Evolutionary conservation across 129 eudicot species (phyloP), one percentile per base, ranked within the genome.

Genomic region (Solidago caesia): DNA sequence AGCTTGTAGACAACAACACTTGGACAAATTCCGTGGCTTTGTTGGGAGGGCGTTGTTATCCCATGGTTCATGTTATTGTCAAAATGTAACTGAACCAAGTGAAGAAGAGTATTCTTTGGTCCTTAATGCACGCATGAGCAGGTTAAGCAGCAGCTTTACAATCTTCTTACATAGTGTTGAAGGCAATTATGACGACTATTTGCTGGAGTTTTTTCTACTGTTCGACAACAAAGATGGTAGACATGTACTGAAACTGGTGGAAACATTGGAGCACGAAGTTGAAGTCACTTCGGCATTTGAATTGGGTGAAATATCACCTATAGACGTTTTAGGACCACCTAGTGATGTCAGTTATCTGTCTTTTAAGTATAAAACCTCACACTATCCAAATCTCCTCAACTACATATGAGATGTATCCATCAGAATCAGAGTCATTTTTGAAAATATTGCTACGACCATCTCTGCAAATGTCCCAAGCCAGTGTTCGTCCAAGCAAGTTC

Each of bases 101-200:
- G 64, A 70, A 70, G 75, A 70, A 6, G 75, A 70, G 64, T 70
- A 70, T 39, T 63, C 75, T 52, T 53, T 70, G 51, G 64, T 70
- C 8, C 39, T 51, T 48, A 5, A 53, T 70, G 75, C 64, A n/a
- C 64, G 75, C 15, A 39, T 52, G 64, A 70, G 39, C 41, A 29
- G 64, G 39, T 52, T 70, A 53, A 39, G 48, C 4, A 53, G 49
- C 15, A 29, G 75, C 51, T 70, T 70, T 33, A 39, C 75, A 53
- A n/a, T 70, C 51, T 70, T 39, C 9, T 33, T 70, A 9, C 75
- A 15, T 53, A 53, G 64, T 53, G 48, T 52, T 12, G 67, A 63
- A 12, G 67, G 67, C 42, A n/a, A 63, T 39, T 7, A 55, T 55
- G 67, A 63, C 9, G 67, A 63, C 46, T 63, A 11, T 5, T 10